Percentiles rank a stretch among this genome's conserved stretches.
Conservation (phyloP, 2,329 filamentous ascomycete species). For the Dactylella cylindrospora region DNA sequence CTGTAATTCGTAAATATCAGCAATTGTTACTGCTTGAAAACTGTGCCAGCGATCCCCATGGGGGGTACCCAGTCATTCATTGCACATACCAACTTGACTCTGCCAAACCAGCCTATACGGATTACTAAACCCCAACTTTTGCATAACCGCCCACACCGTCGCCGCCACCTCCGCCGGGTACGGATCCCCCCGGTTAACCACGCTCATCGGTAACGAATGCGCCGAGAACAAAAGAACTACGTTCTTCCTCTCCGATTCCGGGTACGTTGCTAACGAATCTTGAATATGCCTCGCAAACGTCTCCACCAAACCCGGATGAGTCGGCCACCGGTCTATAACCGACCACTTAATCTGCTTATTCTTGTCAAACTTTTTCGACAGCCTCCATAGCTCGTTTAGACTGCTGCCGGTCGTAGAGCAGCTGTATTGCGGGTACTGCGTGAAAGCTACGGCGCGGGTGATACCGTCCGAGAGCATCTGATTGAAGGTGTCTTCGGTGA, state of each 20-base stretch:
- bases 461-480: slow-evolving; percentile 84
- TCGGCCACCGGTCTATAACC: slow-evolving; percentile 96
- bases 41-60: neutral
- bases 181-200: slow-evolving; percentile 92
- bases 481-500: slow-evolving; percentile 92
- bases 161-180: slow-evolving; percentile 95
- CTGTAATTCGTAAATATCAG: neutral
- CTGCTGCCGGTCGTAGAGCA: slow-evolving; percentile 97
- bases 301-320: slow-evolving; percentile 84
- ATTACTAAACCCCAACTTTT: slow-evolving; percentile 81
- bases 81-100: slow-evolving; percentile 74
- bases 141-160: slow-evolving; percentile 96
- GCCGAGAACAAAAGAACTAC: slow-evolving; percentile 91
- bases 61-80: no score
- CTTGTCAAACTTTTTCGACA: slow-evolving; percentile 73
- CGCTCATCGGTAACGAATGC: slow-evolving; percentile 93
- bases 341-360: slow-evolving; percentile 86
- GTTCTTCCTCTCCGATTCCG: slow-evolving; percentile 72
- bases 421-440: slow-evolving; percentile 97
- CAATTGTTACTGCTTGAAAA: neutral
- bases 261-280: slow-evolving; percentile 78
- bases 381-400: slow-evolving; percentile 89
- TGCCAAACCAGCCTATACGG: slow-evolving; percentile 96
- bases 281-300: slow-evolving; percentile 93
- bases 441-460: slow-evolving; percentile 91